Base-by-base conservation (phyloP, 208 protist genomes). In the Trypanosoma melophagium region DNA sequence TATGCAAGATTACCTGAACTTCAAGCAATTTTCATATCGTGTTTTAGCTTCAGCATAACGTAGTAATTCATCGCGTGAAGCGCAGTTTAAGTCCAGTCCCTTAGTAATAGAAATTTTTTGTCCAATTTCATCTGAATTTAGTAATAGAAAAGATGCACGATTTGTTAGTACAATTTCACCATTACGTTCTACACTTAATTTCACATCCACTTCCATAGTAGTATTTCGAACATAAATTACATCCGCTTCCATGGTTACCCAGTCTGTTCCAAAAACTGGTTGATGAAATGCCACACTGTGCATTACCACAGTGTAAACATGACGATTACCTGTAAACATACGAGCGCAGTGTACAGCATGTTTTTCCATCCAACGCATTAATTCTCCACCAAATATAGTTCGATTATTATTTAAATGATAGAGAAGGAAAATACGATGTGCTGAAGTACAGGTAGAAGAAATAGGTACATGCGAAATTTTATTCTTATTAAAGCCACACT, bases 321-420 rank as follows among this genome's bases (percentile, higher is more conserved):
- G 69, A 42, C 87, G 77, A 74, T 96, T 92, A 25, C 81, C 87
- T 13, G 86, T 92, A 69, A 97, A 94, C 83, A 90, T 93, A 55
- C 85, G 80, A 57, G 76, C 92, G 62, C 92, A 97, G 71, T 95
- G 80, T 35, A 89, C 81, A 16, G 92, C 92, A 63, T 95, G 86
- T 49, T 71, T 76, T 78, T 97, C 92, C 92, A 97, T 97, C 90
- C 92, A 97, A 50, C 76, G 55, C 87, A 97, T 93, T 55, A 97
- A 67, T 69, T 97, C 92, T 2, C 92, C 92, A 42, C 92, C 92
- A 69, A 97, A 97, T 42, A 97, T 87, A 51, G 92, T 97, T 72
- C 95, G 92, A 82, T 97, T 95, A 74, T 94, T 93, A 77, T 97
- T 97, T 69, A 95, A 68, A 78, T 83, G 83, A 0, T 86, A 81